A percentile compares a stretch with the other conserved stretches of the same genome.
These are phyloP conservation scores for Yamadazyma blattariae DNA, from an alignment of 1,139 yeast genomes.

Conservation along the genomic window DNA sequence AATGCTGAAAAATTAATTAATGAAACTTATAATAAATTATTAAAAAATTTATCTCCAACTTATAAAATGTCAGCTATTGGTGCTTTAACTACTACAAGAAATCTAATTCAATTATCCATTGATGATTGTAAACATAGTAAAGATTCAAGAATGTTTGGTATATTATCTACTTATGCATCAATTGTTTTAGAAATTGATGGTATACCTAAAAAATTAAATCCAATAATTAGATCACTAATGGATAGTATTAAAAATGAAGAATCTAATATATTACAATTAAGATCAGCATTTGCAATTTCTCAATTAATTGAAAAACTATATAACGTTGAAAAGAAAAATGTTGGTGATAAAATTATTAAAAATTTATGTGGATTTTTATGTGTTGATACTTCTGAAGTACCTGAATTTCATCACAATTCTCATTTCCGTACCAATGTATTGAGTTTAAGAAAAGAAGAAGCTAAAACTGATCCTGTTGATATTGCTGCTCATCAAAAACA, in stretches of 20 bases:
- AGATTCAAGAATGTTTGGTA: constrained; percentile 55
- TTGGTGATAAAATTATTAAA: constrained; percentile 84
- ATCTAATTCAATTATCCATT: constrained; percentile 63
- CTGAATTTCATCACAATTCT: constrained; percentile 78
- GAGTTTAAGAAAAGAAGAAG: constrained; percentile 79
- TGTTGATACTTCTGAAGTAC: constrained; percentile 94
- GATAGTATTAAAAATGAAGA: constrained; percentile 85
- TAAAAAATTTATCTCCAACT: constrained; percentile 64
- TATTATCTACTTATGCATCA: constrained; percentile 74
- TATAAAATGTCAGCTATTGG: constrained; percentile 70
- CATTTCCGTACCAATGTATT: constrained; percentile 56
- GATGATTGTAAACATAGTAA: constrained; percentile 63
- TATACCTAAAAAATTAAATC: constrained; percentile 83
- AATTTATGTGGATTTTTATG: constrained; percentile 91
- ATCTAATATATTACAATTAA: constrained; percentile 59
- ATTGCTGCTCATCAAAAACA: constrained; percentile 61
- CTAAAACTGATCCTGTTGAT: constrained; percentile 65
- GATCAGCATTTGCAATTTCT: constrained; percentile 72
- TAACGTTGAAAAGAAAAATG: constrained; percentile 57
- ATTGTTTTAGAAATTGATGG: constrained; percentile 62
- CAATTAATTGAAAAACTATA: constrained; percentile 59
- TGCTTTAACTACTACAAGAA: constrained; percentile 76
- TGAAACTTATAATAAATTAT: constrained; percentile 65
- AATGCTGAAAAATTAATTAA: constrained; percentile 70
- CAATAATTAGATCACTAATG: constrained; percentile 88